Base-by-base conservation (phyloP, 148 eudicot genomes). In the Diospyros kaki region DNA sequence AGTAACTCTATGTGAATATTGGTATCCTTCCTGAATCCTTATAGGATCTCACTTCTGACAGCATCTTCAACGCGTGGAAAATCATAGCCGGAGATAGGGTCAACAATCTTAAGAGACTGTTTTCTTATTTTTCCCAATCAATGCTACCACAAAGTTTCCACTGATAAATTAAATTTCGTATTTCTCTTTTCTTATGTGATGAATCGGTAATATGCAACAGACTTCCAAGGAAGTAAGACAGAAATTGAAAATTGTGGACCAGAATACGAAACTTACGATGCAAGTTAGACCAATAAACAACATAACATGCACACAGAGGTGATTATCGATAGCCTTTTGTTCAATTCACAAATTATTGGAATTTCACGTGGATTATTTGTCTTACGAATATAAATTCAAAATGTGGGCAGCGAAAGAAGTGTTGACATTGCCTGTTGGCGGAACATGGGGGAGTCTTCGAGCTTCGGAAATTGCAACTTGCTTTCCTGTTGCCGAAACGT, bases 401-500 rank as follows among this genome's bases (percentile, higher is more conserved):
- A 68, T 12, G n/a, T 45, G 38, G 17, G 12, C 6, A 28, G 28
- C 28, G 28, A 28, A 28, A 28, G 28, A 28, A 28, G 28, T 28
- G 28, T 28, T 28, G 28, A 0, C 28, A 28, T 8, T n/a, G 69
- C 79, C 79, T 76, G 79, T 52, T 69, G 74, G 1, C 79, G 79
- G 18, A 76, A 76, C 79, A 76, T 76, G 40, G 79, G 79, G 1
- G 79, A 76, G 42, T 76, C 79, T 5, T 76, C 79, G 44, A 76
- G 69, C 9, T 76, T 76, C 3, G 68, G 60, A 6, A 76, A 76
- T n/a, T 61, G 68, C 48, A 76, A 43, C 62, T 69, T 76, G 66
- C 11, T 53, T 15, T 76, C 74, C 53, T 17, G 79, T 62, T 62
- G 79, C 12, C 68, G 74, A 54, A 69, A 62, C 62, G 44, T 42